Evolutionary conservation across 1,139 yeast species (phyloP).

Genomic region (Saccharomyces hybrid): DNA sequence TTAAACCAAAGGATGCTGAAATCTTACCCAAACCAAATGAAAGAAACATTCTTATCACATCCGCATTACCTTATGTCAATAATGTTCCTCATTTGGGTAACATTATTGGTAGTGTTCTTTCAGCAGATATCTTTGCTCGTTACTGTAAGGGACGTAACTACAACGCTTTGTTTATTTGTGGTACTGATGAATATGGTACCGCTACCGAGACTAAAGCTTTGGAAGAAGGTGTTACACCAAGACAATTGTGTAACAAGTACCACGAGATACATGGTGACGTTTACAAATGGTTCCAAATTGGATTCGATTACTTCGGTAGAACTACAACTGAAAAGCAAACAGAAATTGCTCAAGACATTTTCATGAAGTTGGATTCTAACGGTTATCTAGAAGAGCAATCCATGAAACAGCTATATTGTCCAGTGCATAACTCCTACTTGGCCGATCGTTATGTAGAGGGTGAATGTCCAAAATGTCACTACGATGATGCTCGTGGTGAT

Average conservation of each 20-base stretch:
- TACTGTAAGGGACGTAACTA: constrained; percentile 84
- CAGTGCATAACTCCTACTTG: constrained; percentile 77
- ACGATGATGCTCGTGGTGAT: constrained; percentile 97
- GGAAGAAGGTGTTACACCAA: constrained; percentile 85
- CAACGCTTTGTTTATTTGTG: constrained; percentile 81
- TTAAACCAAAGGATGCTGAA: constrained; percentile 29
- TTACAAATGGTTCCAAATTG: constrained; percentile 95
- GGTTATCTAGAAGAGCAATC: constrained; percentile 79
- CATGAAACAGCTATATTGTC: constrained; percentile 86
- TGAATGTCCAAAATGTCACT: constrained; percentile 88
- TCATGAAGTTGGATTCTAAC: constrained; percentile 62
- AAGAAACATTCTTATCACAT: constrained; percentile 80
- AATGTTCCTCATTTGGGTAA: constrained; percentile 98
- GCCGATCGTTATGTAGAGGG: constrained; percentile 99
- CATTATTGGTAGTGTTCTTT: constrained; percentile 87
- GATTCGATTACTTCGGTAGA: constrained; percentile 91
- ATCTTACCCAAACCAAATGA: constrained; percentile 60
- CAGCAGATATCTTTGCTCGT: constrained; percentile 92
- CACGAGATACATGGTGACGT: constrained; percentile 79
- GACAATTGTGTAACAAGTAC: constrained; percentile 83
- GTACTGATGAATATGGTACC: constrained; percentile 98
- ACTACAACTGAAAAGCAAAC: constrained; percentile 91
- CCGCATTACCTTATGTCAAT: constrained; percentile 95
- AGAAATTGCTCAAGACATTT: constrained; percentile 90
- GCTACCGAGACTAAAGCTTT: constrained; percentile 98